Base-by-base conservation (phyloP, 306 rosid genomes). In the Quercus gilva region DNA sequence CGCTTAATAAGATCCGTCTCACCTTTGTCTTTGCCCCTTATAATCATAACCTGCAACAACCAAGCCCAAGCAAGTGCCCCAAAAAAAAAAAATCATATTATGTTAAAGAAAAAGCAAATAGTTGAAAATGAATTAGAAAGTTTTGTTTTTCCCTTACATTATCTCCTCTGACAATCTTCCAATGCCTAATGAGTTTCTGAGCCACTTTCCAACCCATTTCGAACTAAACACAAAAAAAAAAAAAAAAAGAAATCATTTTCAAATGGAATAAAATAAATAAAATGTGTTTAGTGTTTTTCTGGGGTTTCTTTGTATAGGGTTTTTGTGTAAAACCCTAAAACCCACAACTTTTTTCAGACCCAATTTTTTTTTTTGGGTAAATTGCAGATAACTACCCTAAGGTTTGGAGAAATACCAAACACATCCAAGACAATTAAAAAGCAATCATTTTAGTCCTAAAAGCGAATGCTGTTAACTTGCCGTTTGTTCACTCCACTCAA, bases 121-220 rank as follows among this genome's bases (percentile, higher is more conserved):
- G 59, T 29, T 60, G 3, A 37, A 19, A 61, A 78, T 65, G 18
- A 41, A 15, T 0, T 69, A 9, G n/a, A 31, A 49, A 8, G 43
- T 17, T 15, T 45, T 26, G 33, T 33, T n/a, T 21, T n/a, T 5
- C 19, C 41, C 83, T 86, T 83, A 90, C 98, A 82, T 91, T 91
- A 83, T 95, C 99, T 79, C 98, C 97, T 84, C 97, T 88, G 79
- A 92, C 75, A 88, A 95, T 6, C 85, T 89, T 92, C 99, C 97
- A 95, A 77, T 92, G 92, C 82, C 96, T 87, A 63, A 95, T 85
- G 57, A 95, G 98, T 80, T 95, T 95, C 90, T 92, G 87, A 26
- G 99, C 99, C 1, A 97, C 99, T 88, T 95, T 95, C 99, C 98
- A 91, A 78, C 99, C 98, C 99, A 92, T 95, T 57, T 71, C 37